Conservation (phyloP, 768 basidiomycete species). For the Stropharia rugosoannulata region DNA sequence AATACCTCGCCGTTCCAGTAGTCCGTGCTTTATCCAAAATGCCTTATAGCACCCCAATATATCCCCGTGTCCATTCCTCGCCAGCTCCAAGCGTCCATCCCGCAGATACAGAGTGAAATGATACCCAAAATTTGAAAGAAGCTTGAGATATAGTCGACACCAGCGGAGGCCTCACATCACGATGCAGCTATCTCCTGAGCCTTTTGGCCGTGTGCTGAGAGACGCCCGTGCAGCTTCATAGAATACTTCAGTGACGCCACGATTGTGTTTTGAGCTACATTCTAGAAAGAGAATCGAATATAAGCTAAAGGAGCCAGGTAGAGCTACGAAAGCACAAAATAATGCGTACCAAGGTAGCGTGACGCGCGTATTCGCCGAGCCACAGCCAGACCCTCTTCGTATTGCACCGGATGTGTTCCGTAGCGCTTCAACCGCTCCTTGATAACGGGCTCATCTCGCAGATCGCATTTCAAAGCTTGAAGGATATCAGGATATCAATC, state of each 20-base stretch:
- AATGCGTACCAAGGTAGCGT: conserved; percentile 78
- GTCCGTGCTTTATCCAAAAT: too few relatives aligned
- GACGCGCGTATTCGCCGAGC: conserved; percentile 90
- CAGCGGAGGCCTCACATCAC: conserved; percentile 41
- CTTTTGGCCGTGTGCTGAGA: conserved; percentile 70
- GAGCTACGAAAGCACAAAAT: conserved; percentile 9
- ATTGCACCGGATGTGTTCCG: conserved; percentile 74
- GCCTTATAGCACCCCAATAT: too few relatives aligned
- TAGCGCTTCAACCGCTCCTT: conserved; percentile 73
- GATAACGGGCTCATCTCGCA: conserved; percentile 78
- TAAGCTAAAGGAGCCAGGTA: neutral
- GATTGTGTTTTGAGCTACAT: conserved; percentile 96
- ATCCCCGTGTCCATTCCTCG: too few relatives aligned
- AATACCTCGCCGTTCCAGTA: too few relatives aligned
- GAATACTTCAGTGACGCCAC: conserved; percentile 93
- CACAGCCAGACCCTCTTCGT: conserved; percentile 89
- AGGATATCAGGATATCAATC: conserved; percentile 6
- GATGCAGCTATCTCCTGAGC: conserved; percentile 55
- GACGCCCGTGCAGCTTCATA: conserved; percentile 89
- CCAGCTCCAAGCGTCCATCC: too few relatives aligned
- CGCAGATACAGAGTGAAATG: too few relatives aligned
- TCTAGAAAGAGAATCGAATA: conserved; percentile 45
- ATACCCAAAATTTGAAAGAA: too few relatives aligned
- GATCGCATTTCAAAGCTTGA: conserved; percentile 91
- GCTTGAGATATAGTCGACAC: neutral